These are phyloP conservation scores for Immersiporthe knoxdaviesiana DNA, from an alignment of 2,329 filamentous ascomycete genomes.

Conservation along the genomic window DNA sequence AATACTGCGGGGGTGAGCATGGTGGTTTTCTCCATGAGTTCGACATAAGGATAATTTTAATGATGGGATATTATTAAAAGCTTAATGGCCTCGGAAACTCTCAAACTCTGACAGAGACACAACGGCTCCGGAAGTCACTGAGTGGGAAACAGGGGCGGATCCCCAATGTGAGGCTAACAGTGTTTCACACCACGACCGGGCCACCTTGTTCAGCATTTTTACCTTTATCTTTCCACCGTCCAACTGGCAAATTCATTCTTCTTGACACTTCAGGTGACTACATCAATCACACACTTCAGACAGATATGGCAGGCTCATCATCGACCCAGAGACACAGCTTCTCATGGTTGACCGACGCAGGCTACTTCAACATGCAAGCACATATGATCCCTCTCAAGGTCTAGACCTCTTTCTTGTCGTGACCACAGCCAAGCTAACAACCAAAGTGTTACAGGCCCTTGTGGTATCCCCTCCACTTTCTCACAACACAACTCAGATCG, in stretches of 20 bases:
- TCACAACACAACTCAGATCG: slow-evolving; percentile 3
- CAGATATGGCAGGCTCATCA: slow-evolving; percentile 13
- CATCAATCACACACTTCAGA: background rate
- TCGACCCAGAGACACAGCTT: slow-evolving; percentile 17
- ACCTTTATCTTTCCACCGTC: background rate
- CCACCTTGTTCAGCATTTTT: background rate
- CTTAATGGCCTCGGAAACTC: background rate
- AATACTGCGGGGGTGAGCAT: no score
- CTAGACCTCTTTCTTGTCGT: no score
- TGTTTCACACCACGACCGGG: background rate
- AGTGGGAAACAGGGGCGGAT: background rate
- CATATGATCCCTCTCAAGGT: background rate
- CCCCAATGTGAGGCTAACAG: background rate
- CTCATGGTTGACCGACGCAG: slow-evolving; percentile 28
- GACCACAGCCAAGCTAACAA: slow-evolving; percentile 2
- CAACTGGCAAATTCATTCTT: background rate
- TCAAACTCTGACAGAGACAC: background rate
- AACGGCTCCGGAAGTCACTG: background rate
- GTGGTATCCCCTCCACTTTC: slow-evolving; percentile 17
- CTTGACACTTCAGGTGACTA: background rate
- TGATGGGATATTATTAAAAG: background rate
- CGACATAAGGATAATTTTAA: no score
- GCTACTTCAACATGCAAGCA: slow-evolving; percentile 26
- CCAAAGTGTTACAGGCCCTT: background rate
- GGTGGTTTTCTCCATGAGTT: no score